Conservation (phyloP, 2,329 filamentous ascomycete species). For the Alternaria arbusti region DNA sequence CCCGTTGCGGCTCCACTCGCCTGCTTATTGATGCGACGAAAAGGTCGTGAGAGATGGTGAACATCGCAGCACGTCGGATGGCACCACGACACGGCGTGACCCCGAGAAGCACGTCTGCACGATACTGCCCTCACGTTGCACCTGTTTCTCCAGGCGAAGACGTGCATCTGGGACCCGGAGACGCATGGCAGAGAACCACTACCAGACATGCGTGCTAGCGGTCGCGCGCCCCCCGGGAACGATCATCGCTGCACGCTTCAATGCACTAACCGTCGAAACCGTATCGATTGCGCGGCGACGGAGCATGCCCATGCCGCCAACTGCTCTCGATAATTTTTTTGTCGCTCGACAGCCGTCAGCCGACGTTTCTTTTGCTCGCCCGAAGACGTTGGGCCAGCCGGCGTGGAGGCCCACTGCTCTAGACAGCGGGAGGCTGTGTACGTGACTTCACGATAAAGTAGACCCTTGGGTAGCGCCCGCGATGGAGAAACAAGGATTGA, state of each 20-base stretch:
- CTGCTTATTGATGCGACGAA: slow-evolving; percentile 16
- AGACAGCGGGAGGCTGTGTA: background rate
- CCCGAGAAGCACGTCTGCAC: background rate
- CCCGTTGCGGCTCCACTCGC: slow-evolving; percentile 17
- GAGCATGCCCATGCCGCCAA: background rate
- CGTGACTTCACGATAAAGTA: slow-evolving; percentile 1
- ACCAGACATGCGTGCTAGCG: background rate
- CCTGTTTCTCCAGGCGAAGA: background rate
- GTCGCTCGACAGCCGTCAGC: slow-evolving; percentile 4
- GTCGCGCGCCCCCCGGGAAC: slow-evolving; percentile 7
- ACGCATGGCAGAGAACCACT: slow-evolving; percentile 3
- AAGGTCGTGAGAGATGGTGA: background rate
- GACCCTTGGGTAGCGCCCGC: slow-evolving; percentile 2
- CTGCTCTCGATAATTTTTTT: background rate
- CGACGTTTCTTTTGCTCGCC: background rate
- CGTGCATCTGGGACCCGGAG: background rate
- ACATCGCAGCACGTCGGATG: background rate
- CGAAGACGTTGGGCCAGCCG: background rate
- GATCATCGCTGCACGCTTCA: slow-evolving; percentile 24
- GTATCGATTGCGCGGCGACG: slow-evolving; percentile 34
- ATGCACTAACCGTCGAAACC: slow-evolving; percentile 17
- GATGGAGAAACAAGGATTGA: background rate
- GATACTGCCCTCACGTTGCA: background rate
- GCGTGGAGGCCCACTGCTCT: background rate
- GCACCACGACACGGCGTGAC: background rate